A percentile compares a stretch with the other conserved stretches of the same genome.
Conservation (phyloP, 2,329 filamentous ascomycete genomes). For the Penicillium sclerotigenum region DNA sequence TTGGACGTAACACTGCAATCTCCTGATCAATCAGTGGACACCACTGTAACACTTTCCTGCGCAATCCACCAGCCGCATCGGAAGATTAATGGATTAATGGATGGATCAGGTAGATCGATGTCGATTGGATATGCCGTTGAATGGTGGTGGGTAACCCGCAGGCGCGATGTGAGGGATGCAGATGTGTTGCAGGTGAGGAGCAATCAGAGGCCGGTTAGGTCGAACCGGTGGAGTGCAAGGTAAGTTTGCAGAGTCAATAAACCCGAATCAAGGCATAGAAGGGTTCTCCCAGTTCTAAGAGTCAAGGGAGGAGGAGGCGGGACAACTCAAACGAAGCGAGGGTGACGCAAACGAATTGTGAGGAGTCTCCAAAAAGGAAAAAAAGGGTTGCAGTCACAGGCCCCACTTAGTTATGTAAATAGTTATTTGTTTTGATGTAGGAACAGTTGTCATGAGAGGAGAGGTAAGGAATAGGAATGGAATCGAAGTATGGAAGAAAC, state of each 20-base stretch:
- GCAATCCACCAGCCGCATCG: conserved; percentile 17
- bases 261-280: neutral
- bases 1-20: conserved; percentile 17
- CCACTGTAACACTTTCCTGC: conserved; percentile 6
- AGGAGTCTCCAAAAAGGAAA: neutral
- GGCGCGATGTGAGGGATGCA: conserved; percentile 23
- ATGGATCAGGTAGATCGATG: conserved; percentile 2
- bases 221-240: conserved; percentile 13
- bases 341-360: conserved; percentile 13
- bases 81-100: conserved; percentile 16
- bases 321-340: conserved; percentile 9
- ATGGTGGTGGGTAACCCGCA: conserved; percentile 4
- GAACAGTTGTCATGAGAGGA: neutral
- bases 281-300: neutral
- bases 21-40: conserved; percentile 18
- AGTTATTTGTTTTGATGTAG: conserved; percentile 7
- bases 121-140: conserved; percentile 13
- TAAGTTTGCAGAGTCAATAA: conserved; percentile 9
- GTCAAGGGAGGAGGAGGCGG: conserved; percentile 1
- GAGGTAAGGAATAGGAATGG: no score
- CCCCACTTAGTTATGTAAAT: conserved; percentile 2
- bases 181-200: conserved; percentile 8
- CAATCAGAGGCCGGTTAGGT: conserved; percentile 12
- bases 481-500: conserved; percentile 9
- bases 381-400: neutral